These are phyloP conservation scores for Cryptococcus neoformans DNA, from an alignment of 1,284 basidiomycete genomes.

Conservation along the genomic window DNA sequence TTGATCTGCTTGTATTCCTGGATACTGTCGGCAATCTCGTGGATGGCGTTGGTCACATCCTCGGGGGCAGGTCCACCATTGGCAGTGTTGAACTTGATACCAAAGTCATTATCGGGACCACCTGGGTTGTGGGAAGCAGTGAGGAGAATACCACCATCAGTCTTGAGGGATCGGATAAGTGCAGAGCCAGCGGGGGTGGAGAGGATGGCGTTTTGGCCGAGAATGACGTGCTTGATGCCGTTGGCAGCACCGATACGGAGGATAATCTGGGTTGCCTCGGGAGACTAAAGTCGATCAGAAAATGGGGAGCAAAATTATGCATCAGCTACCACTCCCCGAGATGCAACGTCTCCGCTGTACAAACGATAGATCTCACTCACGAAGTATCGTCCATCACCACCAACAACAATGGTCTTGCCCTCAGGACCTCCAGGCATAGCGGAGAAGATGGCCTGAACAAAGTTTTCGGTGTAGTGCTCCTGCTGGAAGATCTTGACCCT, in stretches of 20 bases:
- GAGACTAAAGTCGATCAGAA: conserved; percentile 46
- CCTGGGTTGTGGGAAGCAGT: conserved; percentile 99
- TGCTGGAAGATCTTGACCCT: conserved; percentile 92
- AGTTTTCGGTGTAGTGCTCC: conserved; percentile 99
- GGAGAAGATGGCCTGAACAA: conserved; percentile 90
- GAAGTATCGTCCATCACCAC: conserved; percentile 95
- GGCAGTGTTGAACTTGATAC: conserved; percentile 98
- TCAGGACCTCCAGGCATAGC: conserved; percentile 73
- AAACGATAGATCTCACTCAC: conserved; percentile 18
- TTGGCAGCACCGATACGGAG: conserved; percentile 89
- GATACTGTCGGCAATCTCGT: conserved; percentile 84
- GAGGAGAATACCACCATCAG: conserved; percentile 92
- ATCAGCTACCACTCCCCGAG: not conserved
- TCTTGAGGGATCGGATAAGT: conserved; percentile 92
- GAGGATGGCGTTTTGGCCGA: conserved; percentile 85
- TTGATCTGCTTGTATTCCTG: conserved; percentile 81
- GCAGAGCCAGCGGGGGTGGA: conserved; percentile 97
- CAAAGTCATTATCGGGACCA: conserved; percentile 95
- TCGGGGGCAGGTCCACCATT: conserved; percentile 98
- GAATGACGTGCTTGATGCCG: conserved; percentile 80
- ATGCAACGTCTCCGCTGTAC: not conserved
- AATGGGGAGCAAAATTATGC: not conserved
- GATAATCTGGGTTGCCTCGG: conserved; percentile 86
- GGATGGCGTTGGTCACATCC: conserved; percentile 90
- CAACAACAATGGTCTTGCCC: conserved; percentile 82